Conservation (phyloP, 352 stramenopile species). For the Chloridella minuta region DNA sequence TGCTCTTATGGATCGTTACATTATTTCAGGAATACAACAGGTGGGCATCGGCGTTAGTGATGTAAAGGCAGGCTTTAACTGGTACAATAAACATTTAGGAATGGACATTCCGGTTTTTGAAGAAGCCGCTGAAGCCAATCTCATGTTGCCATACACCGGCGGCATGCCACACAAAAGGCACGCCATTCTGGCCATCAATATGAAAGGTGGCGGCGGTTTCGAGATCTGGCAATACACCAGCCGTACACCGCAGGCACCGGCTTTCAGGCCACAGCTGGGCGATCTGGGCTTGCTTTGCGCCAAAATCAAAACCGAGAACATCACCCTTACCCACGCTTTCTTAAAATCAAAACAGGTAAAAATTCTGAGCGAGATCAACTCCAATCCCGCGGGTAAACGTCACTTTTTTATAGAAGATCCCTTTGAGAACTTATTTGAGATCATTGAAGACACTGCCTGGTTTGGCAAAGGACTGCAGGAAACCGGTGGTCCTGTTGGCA, state of each 20-base stretch:
- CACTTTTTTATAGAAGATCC: neutral
- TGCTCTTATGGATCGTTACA: neutral
- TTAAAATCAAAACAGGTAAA: neutral
- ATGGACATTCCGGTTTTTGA: neutral
- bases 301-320: neutral
- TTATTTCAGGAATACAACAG: neutral
- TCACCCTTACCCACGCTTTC: neutral
- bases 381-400: neutral
- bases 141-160: neutral
- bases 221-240: neutral
- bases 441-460: neutral
- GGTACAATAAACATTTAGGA: neutral
- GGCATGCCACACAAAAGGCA: neutral
- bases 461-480: neutral
- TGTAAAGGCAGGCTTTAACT: neutral
- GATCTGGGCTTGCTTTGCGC: neutral
- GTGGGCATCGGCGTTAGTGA: neutral
- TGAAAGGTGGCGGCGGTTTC: neutral
- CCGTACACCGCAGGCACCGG: neutral
- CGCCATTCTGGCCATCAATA: neutral
- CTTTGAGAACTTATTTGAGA: slow-evolving; percentile 7
- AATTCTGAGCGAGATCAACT: neutral
- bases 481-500: neutral
- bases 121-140: neutral
- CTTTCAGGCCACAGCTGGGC: neutral